These are phyloP conservation scores for Trichoderma breve DNA, from an alignment of 2,329 filamentous ascomycete genomes.

Conservation along the genomic window DNA sequence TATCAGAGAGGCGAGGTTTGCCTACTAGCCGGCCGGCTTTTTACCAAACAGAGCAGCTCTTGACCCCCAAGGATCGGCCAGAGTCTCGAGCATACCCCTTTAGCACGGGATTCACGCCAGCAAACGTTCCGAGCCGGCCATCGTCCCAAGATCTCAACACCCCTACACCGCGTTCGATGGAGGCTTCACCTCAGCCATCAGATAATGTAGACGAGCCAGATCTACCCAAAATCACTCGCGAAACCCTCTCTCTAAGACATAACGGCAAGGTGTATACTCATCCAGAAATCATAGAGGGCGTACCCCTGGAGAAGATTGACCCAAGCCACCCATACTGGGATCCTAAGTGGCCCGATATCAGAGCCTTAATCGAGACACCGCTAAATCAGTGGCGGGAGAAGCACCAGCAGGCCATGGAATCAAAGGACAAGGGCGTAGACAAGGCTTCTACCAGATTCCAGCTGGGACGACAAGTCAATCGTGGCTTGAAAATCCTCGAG, in stretches of 20 bases:
- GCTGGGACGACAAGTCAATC: conserved; percentile 55
- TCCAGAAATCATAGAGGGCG: conserved; percentile 52
- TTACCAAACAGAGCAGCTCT: conserved; percentile 30
- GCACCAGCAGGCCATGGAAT: conserved; percentile 39
- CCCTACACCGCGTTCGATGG: conserved; percentile 29
- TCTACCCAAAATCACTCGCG: conserved; percentile 40
- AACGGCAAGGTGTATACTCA: conserved; percentile 50
- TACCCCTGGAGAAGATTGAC: conserved; percentile 52
- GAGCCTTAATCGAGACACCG: conserved; percentile 41
- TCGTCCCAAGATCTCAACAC: conserved; percentile 32
- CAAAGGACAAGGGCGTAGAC: conserved; percentile 34
- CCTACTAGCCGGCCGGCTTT: conserved; percentile 20
- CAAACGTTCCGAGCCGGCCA: conserved; percentile 31
- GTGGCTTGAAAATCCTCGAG: conserved; percentile 51
- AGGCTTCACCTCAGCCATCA: conserved; percentile 29
- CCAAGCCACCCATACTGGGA: conserved; percentile 56
- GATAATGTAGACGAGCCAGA: conserved; percentile 23
- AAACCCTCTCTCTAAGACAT: conserved; percentile 46
- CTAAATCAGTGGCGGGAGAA: conserved; percentile 50
- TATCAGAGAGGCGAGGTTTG: not conserved
- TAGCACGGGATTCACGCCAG: conserved; percentile 33
- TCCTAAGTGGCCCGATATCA: conserved; percentile 48
- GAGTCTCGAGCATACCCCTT: conserved; percentile 13
- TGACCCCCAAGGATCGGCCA: conserved; percentile 29
- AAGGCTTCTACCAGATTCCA: conserved; percentile 47